Evolutionary conservation across 306 rosid species (phyloP).

Genomic region (Nissolia schottii): DNA sequence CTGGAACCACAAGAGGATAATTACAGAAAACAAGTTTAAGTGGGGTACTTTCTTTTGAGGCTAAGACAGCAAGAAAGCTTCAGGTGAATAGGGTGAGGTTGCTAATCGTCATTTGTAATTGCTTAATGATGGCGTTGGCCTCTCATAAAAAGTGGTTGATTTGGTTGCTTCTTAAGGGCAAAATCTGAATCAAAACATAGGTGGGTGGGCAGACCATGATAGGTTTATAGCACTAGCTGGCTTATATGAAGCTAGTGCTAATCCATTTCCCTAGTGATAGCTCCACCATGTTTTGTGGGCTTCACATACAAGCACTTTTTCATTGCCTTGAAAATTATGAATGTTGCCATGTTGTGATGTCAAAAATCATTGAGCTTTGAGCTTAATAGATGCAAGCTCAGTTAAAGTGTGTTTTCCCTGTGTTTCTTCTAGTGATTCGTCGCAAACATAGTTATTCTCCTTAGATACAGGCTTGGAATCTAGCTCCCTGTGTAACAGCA

Average conservation of each 20-base stretch:
- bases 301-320: not conserved
- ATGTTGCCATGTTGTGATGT: not conserved
- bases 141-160: not conserved
- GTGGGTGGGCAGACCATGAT: not conserved
- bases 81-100: not conserved
- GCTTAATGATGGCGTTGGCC: not conserved
- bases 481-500: no score
- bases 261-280: not conserved
- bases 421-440: constrained; percentile 10
- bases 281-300: not conserved
- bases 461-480: no score
- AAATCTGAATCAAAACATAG: not conserved
- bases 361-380: not conserved
- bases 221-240: not conserved
- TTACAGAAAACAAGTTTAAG: not conserved
- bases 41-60: not conserved
- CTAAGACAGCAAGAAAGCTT: not conserved
- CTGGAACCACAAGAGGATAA: not conserved
- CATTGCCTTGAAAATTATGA: not conserved
- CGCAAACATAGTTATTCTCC: no score
- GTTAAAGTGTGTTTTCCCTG: constrained; percentile 24
- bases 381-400: constrained; percentile 29
- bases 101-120: not conserved
- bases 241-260: not conserved
- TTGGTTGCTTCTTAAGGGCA: not conserved